phyloP scores from a whole-genome alignment of 1,284 basidiomycete genomes.

The Tylopilus sp. region DNA sequence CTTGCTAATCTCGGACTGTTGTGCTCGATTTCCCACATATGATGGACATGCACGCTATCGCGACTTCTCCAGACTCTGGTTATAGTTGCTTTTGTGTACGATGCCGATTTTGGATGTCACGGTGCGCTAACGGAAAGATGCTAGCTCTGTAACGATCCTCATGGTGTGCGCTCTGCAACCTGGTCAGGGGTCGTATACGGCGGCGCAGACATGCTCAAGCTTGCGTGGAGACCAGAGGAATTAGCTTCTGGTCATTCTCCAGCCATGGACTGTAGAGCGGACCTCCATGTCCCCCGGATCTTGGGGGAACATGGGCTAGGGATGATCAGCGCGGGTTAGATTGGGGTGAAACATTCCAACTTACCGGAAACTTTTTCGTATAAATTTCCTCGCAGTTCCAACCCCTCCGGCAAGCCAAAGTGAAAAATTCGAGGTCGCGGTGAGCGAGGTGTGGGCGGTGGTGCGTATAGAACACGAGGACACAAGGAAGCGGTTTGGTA shows the following conservation, averaged over 20 bases:
- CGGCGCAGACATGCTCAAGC: neutral
- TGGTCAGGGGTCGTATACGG: too few relatives aligned
- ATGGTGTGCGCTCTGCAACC: too few relatives aligned
- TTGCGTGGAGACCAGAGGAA: neutral
- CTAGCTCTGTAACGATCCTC: constrained; percentile 18
- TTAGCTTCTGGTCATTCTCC: constrained; percentile 46
- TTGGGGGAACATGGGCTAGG: constrained; percentile 80
- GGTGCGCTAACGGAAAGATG: too few relatives aligned
- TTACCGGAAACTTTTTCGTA: constrained; percentile 47
- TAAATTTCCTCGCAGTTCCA: constrained; percentile 78
- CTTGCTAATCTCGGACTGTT: too few relatives aligned
- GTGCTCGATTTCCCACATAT: too few relatives aligned
- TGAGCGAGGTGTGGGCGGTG: constrained; percentile 84
- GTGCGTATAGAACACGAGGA: constrained; percentile 90
- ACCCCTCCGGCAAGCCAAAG: constrained; percentile 56
- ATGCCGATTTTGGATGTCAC: too few relatives aligned
- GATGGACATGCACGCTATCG: too few relatives aligned
- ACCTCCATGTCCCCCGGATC: constrained; percentile 75
- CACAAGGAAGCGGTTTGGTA: constrained; percentile 41
- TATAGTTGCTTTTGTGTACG: too few relatives aligned
- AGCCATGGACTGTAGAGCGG: constrained; percentile 74
- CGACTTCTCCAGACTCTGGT: too few relatives aligned
- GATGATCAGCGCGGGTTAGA: neutral
- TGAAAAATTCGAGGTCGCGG: constrained; percentile 83
- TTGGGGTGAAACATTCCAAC: constrained; percentile 33